Base-by-base conservation (phyloP, 2,329 filamentous ascomycete species). In the Arthrobotrys sphaeroides region DNA sequence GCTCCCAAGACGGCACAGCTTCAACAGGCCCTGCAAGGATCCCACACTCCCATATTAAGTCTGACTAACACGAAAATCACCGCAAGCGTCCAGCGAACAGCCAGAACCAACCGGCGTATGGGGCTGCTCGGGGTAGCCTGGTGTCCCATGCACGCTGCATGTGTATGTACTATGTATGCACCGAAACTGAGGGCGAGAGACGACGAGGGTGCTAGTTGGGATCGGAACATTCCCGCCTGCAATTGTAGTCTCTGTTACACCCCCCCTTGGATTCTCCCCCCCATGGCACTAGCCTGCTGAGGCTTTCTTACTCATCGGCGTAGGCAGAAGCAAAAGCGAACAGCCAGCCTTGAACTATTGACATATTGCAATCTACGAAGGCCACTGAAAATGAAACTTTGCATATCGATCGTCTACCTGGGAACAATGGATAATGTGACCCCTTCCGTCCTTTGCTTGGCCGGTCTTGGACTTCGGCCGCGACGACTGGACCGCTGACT, bases 1-100 rank as follows among this genome's bases (percentile, higher is more conserved):
- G 42, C 59, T 47, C 67, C 67, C 60, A 45, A 66, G 51, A 66
- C 69, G 60, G 69, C 69, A 73, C 70, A 74, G 70, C 62, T 51
- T 24, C 18, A 47, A 49, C n/a, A 16, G 57, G 13, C 40, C 51
- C 42, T 73, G 61, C 61, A 51, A 73, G 61, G 69, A 73, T 73
- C 69, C 26, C 68, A 60, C 31, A 36, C 49, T 38, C n/a, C 28
- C 40, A 26, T 68, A 53, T 68, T 38, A 53, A n/a, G 20, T 66
- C 62, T 67, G 51, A 74, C 70, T 64, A 68, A 57, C 69, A 38
- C 51, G 26, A 59, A 65, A 66, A 59, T 51, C 49, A 65, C 60
- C 51, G 59, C 60, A 65, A 55, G 60, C 43, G 61, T 53, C 36
- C 12, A 60, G 16, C 45, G 26, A 28, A 49, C 28, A 26, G 7